These are phyloP conservation scores for Colletotrichum gloeosporioides DNA, from an alignment of 2,329 filamentous ascomycete genomes.

Conservation along the genomic window DNA sequence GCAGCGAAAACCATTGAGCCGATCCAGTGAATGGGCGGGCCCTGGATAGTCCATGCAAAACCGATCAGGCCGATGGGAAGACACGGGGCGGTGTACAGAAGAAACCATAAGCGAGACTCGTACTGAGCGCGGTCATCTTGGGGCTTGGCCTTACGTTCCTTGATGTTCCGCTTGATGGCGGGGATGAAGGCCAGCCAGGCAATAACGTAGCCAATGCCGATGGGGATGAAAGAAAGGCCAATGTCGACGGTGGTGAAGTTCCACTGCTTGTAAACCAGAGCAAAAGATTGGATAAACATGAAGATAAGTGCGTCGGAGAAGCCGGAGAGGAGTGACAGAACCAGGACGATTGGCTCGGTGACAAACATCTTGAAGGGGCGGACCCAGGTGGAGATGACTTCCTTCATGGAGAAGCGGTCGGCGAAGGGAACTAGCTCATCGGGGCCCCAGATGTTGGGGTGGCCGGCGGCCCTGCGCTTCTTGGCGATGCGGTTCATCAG, in stretches of 20 bases:
- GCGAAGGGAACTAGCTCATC: constrained; percentile 70
- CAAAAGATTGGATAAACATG: constrained; percentile 77
- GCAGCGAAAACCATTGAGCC: constrained; percentile 68
- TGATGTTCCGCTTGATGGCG: constrained; percentile 59
- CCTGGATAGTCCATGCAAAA: constrained; percentile 72
- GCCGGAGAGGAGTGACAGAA: constrained; percentile 72
- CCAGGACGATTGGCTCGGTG: constrained; percentile 76
- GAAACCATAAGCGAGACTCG: constrained; percentile 69
- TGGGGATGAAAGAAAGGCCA: constrained; percentile 68
- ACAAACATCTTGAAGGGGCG: constrained; percentile 77
- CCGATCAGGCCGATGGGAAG: constrained; percentile 72
- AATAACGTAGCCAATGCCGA: constrained; percentile 70
- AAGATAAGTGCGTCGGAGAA: constrained; percentile 80
- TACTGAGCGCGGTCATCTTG: constrained; percentile 67
- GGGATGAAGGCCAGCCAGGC: constrained; percentile 66
- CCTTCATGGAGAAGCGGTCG: constrained; percentile 62
- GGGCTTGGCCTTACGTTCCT: constrained; percentile 54
- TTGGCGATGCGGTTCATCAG: constrained; percentile 83
- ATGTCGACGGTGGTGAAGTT: constrained; percentile 60
- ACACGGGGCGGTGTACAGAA: constrained; percentile 66
- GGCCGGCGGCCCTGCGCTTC: constrained; percentile 67
- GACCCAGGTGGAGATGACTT: constrained; percentile 61
- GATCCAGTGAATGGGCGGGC: constrained; percentile 71
- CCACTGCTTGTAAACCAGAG: constrained; percentile 73
- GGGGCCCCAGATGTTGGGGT: constrained; percentile 72